Conservation (phyloP, 495 filamentous ascomycete genomes). For the Penicilliopsis zonata region DNA sequence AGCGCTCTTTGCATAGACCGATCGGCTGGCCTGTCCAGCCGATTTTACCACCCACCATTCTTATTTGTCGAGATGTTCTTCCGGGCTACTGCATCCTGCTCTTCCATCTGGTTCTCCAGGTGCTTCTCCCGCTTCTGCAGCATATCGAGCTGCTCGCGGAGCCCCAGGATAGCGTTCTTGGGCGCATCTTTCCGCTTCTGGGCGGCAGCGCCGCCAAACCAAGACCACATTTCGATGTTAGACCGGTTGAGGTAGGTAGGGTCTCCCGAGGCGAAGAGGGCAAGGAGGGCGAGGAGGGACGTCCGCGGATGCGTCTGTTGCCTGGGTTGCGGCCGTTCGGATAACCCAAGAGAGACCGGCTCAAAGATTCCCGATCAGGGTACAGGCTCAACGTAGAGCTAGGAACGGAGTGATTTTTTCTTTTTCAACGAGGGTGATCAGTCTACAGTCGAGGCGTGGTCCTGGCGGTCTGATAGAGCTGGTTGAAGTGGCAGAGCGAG, state of each 20-base stretch:
- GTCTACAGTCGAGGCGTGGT: too few species aligned
- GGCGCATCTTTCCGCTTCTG: conserved; percentile 84
- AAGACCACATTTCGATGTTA: conserved; percentile 53
- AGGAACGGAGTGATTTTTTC: too few species aligned
- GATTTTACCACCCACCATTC: conserved; percentile 67
- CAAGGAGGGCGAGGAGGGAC: too few species aligned
- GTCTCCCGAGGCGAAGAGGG: conserved; percentile 1
- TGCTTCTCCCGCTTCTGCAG: conserved; percentile 93
- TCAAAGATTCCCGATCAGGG: too few species aligned
- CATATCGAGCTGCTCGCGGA: conserved; percentile 90
- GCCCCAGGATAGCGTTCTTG: conserved; percentile 88
- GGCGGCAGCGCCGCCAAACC: conserved; percentile 70
- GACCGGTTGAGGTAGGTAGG: not conserved
- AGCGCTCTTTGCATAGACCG: too few species aligned
- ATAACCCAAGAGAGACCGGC: not conserved
- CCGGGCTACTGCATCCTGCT: conserved; percentile 85
- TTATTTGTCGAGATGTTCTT: conserved; percentile 88
- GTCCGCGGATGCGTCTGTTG: too few species aligned
- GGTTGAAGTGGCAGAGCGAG: too few species aligned
- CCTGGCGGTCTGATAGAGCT: too few species aligned
- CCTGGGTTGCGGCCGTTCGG: not conserved
- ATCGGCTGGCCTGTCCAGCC: too few species aligned
- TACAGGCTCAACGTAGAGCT: too few species aligned
- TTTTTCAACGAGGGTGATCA: too few species aligned
- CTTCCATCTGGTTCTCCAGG: conserved; percentile 78